phyloP scores from a whole-genome alignment of 2,329 filamentous ascomycete genomes.

The Thelonectria blattea region DNA sequence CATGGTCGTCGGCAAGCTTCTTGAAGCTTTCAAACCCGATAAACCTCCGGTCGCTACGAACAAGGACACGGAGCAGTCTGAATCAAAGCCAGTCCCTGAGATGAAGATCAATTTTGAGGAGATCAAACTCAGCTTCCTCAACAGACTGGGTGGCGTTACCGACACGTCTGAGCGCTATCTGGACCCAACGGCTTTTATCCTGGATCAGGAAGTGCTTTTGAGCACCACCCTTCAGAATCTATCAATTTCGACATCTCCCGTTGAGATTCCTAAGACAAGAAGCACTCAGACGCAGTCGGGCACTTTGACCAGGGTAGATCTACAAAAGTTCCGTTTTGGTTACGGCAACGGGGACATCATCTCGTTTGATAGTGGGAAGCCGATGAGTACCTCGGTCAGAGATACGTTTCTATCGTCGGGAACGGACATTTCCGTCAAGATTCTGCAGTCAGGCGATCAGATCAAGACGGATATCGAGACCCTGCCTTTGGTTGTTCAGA shows the following conservation, averaged over 20 bases:
- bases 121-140: conserved; percentile 62
- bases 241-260: conserved; percentile 36
- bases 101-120: conserved; percentile 55
- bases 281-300: conserved; percentile 32
- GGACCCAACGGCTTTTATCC: conserved; percentile 47
- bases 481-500: conserved; percentile 74
- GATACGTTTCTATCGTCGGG: conserved; percentile 64
- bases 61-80: conserved; percentile 19
- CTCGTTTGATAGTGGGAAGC: conserved; percentile 64
- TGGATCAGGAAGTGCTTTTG: conserved; percentile 58
- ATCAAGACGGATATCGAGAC: conserved; percentile 72
- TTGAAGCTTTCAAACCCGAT: conserved; percentile 50
- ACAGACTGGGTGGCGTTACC: conserved; percentile 58
- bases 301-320: conserved; percentile 47
- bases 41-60: conserved; percentile 13
- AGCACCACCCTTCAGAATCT: conserved; percentile 56
- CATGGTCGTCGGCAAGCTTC: conserved; percentile 56
- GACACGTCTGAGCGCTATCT: conserved; percentile 56
- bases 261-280: conserved; percentile 23
- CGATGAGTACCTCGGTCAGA: conserved; percentile 64
- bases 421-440: conserved; percentile 62
- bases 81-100: conserved; percentile 39
- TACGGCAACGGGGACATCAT: conserved; percentile 68
- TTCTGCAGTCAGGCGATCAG: conserved; percentile 52
- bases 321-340: conserved; percentile 67